Conservation (phyloP, 2,329 filamentous ascomycete species). For the Epichloe uncinata region DNA sequence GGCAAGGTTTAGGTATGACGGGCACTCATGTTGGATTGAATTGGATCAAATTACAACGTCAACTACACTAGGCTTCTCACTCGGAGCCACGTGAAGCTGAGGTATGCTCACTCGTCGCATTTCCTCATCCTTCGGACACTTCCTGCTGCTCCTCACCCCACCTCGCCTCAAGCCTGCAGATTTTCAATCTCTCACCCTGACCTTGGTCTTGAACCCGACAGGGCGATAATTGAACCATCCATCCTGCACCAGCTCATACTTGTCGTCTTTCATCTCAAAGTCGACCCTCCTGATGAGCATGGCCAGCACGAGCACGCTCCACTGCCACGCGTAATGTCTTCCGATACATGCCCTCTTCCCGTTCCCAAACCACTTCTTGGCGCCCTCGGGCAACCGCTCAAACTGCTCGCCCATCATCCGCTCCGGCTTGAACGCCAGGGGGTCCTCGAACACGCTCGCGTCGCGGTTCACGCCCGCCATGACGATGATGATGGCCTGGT, state of each 20-base stretch:
- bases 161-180: background rate
- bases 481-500: slow-evolving; percentile 36
- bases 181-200: slow-evolving; percentile 21
- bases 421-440: slow-evolving; percentile 31
- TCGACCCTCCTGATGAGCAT: slow-evolving; percentile 31
- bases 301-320: slow-evolving; percentile 27
- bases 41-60: too few relatives aligned
- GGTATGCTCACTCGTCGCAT: background rate
- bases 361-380: slow-evolving; percentile 38
- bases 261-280: slow-evolving; percentile 28
- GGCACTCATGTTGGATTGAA: too few relatives aligned
- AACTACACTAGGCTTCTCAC: too few relatives aligned
- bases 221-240: slow-evolving; percentile 41
- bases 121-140: background rate
- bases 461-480: slow-evolving; percentile 37
- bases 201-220: slow-evolving; percentile 29
- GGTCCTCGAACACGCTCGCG: slow-evolving; percentile 32
- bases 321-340: slow-evolving; percentile 35
- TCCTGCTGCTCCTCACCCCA: background rate
- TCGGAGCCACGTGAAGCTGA: too few relatives aligned
- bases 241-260: slow-evolving; percentile 30
- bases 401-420: slow-evolving; percentile 34
- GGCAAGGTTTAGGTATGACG: background rate
- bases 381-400: slow-evolving; percentile 27
- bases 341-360: slow-evolving; percentile 39